Evolutionary conservation across 805 yeast species (phyloP).

Genomic region (Tetrapisispora iriomotensis): DNA sequence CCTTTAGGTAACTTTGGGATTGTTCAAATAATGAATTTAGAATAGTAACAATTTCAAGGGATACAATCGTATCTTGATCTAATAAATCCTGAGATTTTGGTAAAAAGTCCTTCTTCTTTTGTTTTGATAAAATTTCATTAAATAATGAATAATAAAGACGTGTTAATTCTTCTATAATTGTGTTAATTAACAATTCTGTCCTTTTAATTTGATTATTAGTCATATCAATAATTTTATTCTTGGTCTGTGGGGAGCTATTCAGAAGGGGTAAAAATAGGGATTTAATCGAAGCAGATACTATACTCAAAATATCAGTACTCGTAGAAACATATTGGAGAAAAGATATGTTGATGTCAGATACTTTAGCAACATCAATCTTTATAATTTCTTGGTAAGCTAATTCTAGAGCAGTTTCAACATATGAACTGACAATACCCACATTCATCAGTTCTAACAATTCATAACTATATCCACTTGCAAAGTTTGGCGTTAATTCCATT

Average conservation of each 20-base stretch:
- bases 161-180: constrained; percentile 50
- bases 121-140: constrained; percentile 44
- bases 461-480: constrained; percentile 49
- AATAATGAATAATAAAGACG: constrained; percentile 45
- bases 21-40: constrained; percentile 29
- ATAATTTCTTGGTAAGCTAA: constrained; percentile 44
- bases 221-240: constrained; percentile 48
- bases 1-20: constrained; percentile 31
- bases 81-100: constrained; percentile 34
- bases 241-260: constrained; percentile 44
- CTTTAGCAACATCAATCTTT: constrained; percentile 27
- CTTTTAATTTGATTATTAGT: constrained; percentile 51
- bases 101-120: constrained; percentile 64
- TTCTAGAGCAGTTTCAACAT: constrained; percentile 68
- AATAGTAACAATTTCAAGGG: constrained; percentile 51
- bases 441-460: constrained; percentile 60
- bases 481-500: constrained; percentile 59
- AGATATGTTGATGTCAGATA: constrained; percentile 33
- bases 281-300: constrained; percentile 64
- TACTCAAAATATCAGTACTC: constrained; percentile 49
- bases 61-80: constrained; percentile 61
- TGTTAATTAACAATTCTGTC: constrained; percentile 57
- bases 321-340: constrained; percentile 42
- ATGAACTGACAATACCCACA: constrained; percentile 61
- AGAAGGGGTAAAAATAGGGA: constrained; percentile 70